Evolutionary conservation across 352 stramenopile genomes (phyloP), one percentile per base, ranked within the genome.

Genomic region (Phytopythium delawarense): DNA sequence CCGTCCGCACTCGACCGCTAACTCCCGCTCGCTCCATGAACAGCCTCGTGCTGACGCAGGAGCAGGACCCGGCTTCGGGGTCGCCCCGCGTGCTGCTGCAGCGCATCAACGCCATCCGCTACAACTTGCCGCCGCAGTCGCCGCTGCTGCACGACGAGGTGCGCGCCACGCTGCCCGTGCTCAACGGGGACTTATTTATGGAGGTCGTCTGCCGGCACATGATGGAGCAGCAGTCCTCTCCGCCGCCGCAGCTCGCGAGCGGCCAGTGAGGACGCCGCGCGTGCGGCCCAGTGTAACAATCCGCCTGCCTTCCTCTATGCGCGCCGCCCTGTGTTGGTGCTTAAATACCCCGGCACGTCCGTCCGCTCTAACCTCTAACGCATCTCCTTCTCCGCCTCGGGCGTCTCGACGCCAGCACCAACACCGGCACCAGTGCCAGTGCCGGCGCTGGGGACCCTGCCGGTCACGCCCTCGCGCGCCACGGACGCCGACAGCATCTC

Each of bases 111-210:
- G 68, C 74, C 6, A 76, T 74, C 46, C 74, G 74, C 16, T 88
- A 88, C 69, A 82, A 81, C 51, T 57, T 84, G 20, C 67, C 70
- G 34, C 77, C 78, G 12, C 78, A 72, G 54, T 78, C 78, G 28
- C 63, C 64, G 1, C 62, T 64, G 16, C 45, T 88, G 60, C 76
- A 85, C 58, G 62, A 71, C 51, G 78, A 88, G 62, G 64, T 88
- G 55, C 66, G 74, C 40, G 78, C 74, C 21, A 73, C 74, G 40
- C 46, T 77, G 37, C 65, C 78, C n/a, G 81, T 77, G 67, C 60
- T 84, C 60, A 88, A 88, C 53, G 78, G 78, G 42, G 78, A 88
- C 64, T 53, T 88, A 54, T 67, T 81, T 56, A 83, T 84, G 66
- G 73, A 81, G 59, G 75, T 87, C 23, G 55, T 84, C 16, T 84